Evolutionary conservation across 1,284 basidiomycete genomes (phyloP).

Genomic region (Leccinum huronense): DNA sequence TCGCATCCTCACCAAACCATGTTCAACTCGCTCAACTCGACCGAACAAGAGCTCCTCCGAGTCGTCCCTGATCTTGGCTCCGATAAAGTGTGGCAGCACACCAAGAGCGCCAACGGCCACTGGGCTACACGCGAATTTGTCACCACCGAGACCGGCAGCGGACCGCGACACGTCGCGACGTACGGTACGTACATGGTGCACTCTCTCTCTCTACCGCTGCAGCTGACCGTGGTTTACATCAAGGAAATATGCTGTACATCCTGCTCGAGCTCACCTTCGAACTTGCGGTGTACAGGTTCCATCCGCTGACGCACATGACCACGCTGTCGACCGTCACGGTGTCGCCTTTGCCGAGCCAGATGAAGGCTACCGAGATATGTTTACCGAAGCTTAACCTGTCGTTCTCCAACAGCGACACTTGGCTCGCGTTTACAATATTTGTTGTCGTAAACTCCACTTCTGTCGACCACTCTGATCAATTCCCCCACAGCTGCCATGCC

Average conservation of each 20-base stretch:
- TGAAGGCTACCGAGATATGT: conserved; percentile 58
- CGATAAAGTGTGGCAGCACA: conserved; percentile 61
- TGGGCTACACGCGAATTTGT: conserved; percentile 51
- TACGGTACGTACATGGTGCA: conserved; percentile 46
- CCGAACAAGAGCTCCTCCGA: conserved; percentile 53
- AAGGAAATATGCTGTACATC: conserved; percentile 61
- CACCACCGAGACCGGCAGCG: conserved; percentile 50
- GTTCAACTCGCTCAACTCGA: conserved; percentile 36
- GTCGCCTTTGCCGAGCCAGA: conserved; percentile 43
- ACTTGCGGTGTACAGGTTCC: conserved; percentile 52
- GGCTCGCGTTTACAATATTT: too few species aligned
- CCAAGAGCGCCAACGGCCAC: conserved; percentile 38
- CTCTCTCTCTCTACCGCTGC: neutral
- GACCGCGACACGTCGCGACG: conserved; percentile 65
- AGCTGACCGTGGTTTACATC: neutral
- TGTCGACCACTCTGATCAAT: conserved; percentile 50
- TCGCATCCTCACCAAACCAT: conserved; percentile 71
- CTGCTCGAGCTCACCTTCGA: conserved; percentile 61
- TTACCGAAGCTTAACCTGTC: conserved; percentile 45
- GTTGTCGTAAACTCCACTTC: conserved; percentile 35
- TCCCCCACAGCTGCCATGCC: conserved; percentile 43
- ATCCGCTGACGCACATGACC: conserved; percentile 35
- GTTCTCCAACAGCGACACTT: too few species aligned
- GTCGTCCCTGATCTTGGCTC: conserved; percentile 72
- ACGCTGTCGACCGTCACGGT: conserved; percentile 44